phyloP scores from a whole-genome alignment of 108 stramenopile genomes.

The Discostella pseudostelligera region DNA sequence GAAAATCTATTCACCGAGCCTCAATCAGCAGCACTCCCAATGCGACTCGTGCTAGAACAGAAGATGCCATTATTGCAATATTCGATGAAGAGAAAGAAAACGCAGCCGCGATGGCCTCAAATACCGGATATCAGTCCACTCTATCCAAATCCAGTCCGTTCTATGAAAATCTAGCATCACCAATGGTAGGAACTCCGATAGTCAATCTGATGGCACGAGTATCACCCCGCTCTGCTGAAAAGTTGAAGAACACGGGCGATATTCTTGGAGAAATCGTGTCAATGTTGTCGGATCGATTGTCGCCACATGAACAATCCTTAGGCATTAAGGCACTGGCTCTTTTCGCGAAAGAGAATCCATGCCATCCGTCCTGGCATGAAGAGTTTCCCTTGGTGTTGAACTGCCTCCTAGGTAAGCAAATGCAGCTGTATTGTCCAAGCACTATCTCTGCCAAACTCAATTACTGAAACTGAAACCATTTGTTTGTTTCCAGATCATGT shows the following conservation, averaged over 20 bases:
- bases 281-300: constrained; percentile 28
- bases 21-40: background rate
- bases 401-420: constrained; percentile 31
- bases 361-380: constrained; percentile 34
- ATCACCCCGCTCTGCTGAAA: constrained; percentile 38
- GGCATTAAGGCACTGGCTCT: constrained; percentile 38
- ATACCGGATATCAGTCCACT: background rate
- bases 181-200: constrained; percentile 28
- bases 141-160: constrained; percentile 9
- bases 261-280: constrained; percentile 29
- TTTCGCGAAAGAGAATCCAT: constrained; percentile 37
- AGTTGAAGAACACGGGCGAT: constrained; percentile 28
- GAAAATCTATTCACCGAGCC: background rate
- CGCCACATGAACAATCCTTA: constrained; percentile 33
- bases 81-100: constrained; percentile 20
- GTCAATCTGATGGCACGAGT: constrained; percentile 32
- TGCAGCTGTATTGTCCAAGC: background rate
- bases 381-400: constrained; percentile 33
- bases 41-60: background rate
- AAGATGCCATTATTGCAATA: constrained; percentile 1
- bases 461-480: background rate
- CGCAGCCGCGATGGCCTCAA: constrained; percentile 3
- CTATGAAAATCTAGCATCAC: constrained; percentile 13
- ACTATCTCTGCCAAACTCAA: background rate
- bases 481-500: constrained; percentile 19